phyloP scores from a whole-genome alignment of 768 basidiomycete species.

The Terana coerulea region DNA sequence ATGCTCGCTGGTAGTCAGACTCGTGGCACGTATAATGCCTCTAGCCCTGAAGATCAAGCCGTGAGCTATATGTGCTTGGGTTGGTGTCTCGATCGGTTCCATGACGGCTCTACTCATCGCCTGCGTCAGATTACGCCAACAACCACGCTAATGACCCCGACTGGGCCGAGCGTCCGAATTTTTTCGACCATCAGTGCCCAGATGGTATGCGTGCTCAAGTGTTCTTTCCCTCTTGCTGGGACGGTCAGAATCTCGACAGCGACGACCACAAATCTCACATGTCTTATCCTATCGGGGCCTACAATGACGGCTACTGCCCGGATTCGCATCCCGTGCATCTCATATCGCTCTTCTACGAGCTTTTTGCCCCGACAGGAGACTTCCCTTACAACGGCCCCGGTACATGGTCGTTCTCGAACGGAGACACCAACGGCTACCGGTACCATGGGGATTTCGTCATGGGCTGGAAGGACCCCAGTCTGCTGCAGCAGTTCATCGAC shows the following conservation, averaged over 20 bases:
- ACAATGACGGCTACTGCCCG: constrained; percentile 17
- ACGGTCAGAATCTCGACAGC: constrained; percentile 34
- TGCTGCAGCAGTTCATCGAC: constrained; percentile 15
- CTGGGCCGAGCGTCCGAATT: constrained; percentile 16
- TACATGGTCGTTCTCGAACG: constrained; percentile 14
- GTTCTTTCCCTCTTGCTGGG: constrained; percentile 32
- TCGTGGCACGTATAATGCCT: constrained; percentile 15
- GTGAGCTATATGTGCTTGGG: constrained; percentile 17
- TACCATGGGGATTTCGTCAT: constrained; percentile 17
- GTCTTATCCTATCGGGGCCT: constrained; percentile 24
- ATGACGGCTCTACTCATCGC: not conserved
- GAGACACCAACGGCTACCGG: constrained; percentile 13
- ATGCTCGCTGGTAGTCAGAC: constrained; percentile 15
- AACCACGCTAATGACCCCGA: constrained; percentile 13
- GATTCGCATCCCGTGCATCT: constrained; percentile 15
- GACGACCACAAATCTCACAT: constrained; percentile 33
- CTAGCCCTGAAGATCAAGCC: constrained; percentile 12
- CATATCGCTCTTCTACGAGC: constrained; percentile 18
- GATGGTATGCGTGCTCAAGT: constrained; percentile 25
- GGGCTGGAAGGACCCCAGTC: constrained; percentile 12
- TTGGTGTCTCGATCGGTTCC: constrained; percentile 1
- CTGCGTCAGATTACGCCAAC: constrained; percentile 13
- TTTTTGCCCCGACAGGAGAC: constrained; percentile 9
- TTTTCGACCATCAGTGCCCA: constrained; percentile 22
- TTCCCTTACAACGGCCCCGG: constrained; percentile 16